Evolutionary conservation across 169 alveolate genomes (phyloP).

Genomic region (Eimeria necatrix): DNA sequence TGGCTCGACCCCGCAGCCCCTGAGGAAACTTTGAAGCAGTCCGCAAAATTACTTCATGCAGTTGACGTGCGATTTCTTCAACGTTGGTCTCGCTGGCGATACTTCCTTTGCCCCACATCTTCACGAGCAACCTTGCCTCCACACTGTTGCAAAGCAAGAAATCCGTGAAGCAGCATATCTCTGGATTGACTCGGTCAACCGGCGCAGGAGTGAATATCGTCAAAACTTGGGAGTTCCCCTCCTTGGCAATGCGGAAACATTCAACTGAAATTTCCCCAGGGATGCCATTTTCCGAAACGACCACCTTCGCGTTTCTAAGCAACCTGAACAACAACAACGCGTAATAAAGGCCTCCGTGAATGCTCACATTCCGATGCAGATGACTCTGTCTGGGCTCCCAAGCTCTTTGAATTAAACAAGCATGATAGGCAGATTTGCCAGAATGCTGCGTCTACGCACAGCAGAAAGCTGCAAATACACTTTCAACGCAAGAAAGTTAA

Average conservation of each 20-base stretch:
- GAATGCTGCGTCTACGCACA: too few relatives aligned
- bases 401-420: too few relatives aligned
- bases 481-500: too few relatives aligned
- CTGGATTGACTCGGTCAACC: slow-evolving; percentile 75
- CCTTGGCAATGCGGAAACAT: slow-evolving; percentile 76
- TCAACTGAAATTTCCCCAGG: slow-evolving; percentile 69
- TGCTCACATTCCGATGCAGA: background rate
- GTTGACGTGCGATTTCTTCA: slow-evolving; percentile 64
- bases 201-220: slow-evolving; percentile 83
- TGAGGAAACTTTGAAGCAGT: slow-evolving; percentile 52
- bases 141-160: slow-evolving; percentile 71
- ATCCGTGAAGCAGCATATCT: slow-evolving; percentile 76
- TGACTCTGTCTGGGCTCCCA: too few relatives aligned
- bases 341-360: background rate
- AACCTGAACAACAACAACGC: slow-evolving; percentile 43
- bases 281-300: slow-evolving; percentile 80
- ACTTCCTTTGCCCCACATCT: slow-evolving; percentile 13
- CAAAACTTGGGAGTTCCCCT: slow-evolving; percentile 43
- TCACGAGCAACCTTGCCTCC: slow-evolving; percentile 74
- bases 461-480: background rate
- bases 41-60: slow-evolving; percentile 41
- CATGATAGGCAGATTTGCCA: too few relatives aligned
- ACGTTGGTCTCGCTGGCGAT: background rate
- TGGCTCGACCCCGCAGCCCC: slow-evolving; percentile 49
- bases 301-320: slow-evolving; percentile 69